phyloP scores from a whole-genome alignment of 169 alveolate species.

The Perkinsus chesapeaki region DNA sequence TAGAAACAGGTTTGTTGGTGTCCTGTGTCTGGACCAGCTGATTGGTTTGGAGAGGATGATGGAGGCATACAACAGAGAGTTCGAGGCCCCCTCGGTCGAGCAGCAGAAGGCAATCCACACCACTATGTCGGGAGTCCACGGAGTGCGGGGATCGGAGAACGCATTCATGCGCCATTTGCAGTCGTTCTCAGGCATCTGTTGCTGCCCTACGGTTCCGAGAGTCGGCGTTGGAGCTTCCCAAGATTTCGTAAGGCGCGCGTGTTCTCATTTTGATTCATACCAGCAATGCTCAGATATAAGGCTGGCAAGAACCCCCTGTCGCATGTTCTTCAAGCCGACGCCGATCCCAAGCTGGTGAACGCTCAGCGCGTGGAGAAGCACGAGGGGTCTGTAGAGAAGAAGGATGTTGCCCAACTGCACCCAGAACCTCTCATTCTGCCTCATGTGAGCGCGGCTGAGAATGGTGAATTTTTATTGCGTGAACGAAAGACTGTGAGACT shows the following conservation, averaged over 20 bases:
- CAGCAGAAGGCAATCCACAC: background rate
- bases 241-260: background rate
- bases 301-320: background rate
- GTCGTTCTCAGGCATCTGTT: background rate
- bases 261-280: background rate
- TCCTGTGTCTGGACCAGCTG: background rate
- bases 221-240: background rate
- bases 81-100: background rate
- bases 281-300: background rate
- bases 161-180: background rate
- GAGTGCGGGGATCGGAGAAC: background rate
- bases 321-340: background rate
- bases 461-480: background rate
- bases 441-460: background rate
- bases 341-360: background rate
- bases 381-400: background rate
- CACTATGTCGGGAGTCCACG: background rate
- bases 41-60: background rate
- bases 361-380: background rate
- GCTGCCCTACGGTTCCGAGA: background rate
- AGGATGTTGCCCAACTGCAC: background rate
- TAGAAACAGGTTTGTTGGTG: background rate
- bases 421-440: background rate
- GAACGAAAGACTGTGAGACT: constrained; percentile 1
- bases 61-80: background rate